A percentile compares a stretch with the other conserved stretches of the same genome.
Evolutionary conservation across 441 rosid species (phyloP).

Genomic region (Gossypium laxum): DNA sequence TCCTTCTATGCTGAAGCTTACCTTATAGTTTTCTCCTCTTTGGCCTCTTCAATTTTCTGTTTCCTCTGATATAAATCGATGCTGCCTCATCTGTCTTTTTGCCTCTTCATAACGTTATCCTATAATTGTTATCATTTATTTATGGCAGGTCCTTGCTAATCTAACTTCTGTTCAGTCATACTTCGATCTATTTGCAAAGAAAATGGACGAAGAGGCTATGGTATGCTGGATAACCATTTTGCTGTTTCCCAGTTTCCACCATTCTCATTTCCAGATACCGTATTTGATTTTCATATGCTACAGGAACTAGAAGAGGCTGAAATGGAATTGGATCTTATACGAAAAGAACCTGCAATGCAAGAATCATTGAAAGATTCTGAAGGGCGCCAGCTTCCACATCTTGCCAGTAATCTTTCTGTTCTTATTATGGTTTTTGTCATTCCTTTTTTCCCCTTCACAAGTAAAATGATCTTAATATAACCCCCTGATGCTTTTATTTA

Average conservation of each 20-base stretch:
- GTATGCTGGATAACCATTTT: slow-evolving; percentile 28
- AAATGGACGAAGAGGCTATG: slow-evolving; percentile 41
- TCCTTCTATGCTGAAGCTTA: neutral
- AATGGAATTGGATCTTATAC: slow-evolving; percentile 54
- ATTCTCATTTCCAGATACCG: slow-evolving; percentile 5
- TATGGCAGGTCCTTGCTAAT: slow-evolving; percentile 51
- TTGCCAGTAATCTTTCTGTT: slow-evolving; percentile 26
- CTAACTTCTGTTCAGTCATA: slow-evolving; percentile 59
- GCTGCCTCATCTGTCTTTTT: slow-evolving; percentile 1
- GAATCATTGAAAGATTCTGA: slow-evolving; percentile 27
- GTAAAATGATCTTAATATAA: neutral
- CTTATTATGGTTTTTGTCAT: neutral
- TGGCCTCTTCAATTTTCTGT: neutral
- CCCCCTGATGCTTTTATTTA: neutral
- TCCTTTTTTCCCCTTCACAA: neutral
- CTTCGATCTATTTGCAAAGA: slow-evolving; percentile 49
- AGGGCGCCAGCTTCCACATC: slow-evolving; percentile 24
- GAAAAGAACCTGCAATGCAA: slow-evolving; percentile 29
- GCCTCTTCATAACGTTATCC: neutral
- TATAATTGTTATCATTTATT: slow-evolving; percentile 7
- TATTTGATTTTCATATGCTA: slow-evolving; percentile 14
- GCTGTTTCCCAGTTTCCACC: slow-evolving; percentile 14
- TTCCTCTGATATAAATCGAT: neutral
- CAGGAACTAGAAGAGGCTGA: slow-evolving; percentile 76
- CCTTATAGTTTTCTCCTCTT: neutral